Base-by-base conservation (phyloP, 2,329 filamentous ascomycete species). In the Botryotinia convoluta region DNA sequence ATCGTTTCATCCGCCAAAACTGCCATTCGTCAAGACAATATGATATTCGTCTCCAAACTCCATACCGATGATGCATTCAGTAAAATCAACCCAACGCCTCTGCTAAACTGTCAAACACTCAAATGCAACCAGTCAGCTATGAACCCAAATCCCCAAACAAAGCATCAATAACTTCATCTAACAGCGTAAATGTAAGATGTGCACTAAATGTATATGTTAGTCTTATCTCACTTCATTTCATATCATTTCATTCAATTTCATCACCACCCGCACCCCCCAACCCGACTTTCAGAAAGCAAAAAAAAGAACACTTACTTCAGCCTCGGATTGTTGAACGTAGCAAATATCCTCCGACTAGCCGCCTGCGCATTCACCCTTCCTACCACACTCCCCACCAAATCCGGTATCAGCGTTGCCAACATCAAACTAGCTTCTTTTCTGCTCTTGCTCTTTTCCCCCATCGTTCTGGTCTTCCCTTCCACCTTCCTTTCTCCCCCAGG, bases 331-430 rank as follows among this genome's bases (percentile, higher is more conserved):
- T 99, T 99, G 77, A 98, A 85, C 63, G 93, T 94, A 16, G 94
- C 95, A 84, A 97, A 93, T 65, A 98, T 89, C 79, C 95, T 92
- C 77, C 95, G 88, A 76, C 94, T 95, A 35, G 96, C 96, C 72
- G 92, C 92, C 81, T 97, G 93, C 26, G 97, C 96, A 84, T 99
- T 99, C 61, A 91, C 89, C 79, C 94, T 89, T 7, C 96, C 96
- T 26, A 99, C 97, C 10, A 99, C 97, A 82, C 93, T 97, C 12
- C 92, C 94, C 14, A 93, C 95, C 73, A 99, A 81, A 81, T 99
- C 96, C 3, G 96, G 96, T 32, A 99, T 87, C 68, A 99, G 87
- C 16, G 94, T 97, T 16, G 92, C 93, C 67, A 99, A 86, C 86
- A 98, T 93, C 37, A 97, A 84, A 74, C 92, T 94, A 10, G 97